A percentile compares a stretch with the other conserved stretches of the same genome.
Conservation (phyloP, 371 early-diverging fungal species). For the Rhizopus sp. region DNA sequence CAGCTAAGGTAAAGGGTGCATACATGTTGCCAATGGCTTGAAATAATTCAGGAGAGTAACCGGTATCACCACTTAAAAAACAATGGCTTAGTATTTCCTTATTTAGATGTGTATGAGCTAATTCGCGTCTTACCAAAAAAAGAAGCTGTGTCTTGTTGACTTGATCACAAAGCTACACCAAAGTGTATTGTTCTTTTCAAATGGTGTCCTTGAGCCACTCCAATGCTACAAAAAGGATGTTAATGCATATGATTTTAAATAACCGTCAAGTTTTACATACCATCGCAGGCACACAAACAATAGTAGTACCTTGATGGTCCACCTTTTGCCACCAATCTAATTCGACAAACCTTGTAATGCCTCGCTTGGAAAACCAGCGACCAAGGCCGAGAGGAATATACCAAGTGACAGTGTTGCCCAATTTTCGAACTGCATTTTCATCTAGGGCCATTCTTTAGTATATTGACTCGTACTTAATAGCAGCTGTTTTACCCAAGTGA, state of each 20-base stretch:
- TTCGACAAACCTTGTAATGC: conserved; percentile 53
- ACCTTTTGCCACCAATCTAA: conserved; percentile 68
- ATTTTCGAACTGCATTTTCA: conserved; percentile 46
- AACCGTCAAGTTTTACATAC: conserved; percentile 17
- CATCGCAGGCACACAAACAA: conserved; percentile 59
- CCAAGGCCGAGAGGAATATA: conserved; percentile 60
- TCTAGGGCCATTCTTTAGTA: conserved; percentile 27
- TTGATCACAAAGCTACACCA: conserved; percentile 64
- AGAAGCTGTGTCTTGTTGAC: conserved; percentile 40
- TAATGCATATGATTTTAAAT: neutral
- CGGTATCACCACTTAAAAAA: conserved; percentile 55
- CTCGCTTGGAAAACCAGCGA: conserved; percentile 51
- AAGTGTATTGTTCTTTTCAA: conserved; percentile 61
- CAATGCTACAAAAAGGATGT: conserved; percentile 45
- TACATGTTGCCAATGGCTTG: conserved; percentile 57
- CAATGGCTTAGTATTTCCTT: neutral
- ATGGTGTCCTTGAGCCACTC: conserved; percentile 60
- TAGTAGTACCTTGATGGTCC: conserved; percentile 39
- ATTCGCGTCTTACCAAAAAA: conserved; percentile 49
- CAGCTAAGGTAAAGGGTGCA: conserved; percentile 57
- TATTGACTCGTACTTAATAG: neutral
- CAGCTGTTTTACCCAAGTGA: conserved; percentile 49
- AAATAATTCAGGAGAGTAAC: conserved; percentile 58
- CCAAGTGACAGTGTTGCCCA: conserved; percentile 60
- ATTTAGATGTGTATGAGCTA: neutral